A percentile compares a stretch with the other conserved stretches of the same genome.
Conservation (phyloP, 768 basidiomycete genomes). For the Suillus alpinus region DNA sequence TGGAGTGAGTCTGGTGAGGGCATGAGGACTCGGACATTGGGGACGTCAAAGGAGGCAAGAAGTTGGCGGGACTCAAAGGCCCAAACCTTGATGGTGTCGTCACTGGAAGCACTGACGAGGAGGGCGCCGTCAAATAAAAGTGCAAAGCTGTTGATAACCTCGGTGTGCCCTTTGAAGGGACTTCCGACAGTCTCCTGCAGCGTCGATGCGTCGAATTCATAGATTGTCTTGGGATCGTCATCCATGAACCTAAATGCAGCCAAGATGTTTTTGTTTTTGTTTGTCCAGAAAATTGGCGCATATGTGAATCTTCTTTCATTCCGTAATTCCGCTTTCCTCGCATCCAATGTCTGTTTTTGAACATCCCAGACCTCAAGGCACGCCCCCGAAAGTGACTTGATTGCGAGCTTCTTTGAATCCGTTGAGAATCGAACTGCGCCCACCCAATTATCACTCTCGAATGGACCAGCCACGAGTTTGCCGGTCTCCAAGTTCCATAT, state of each 20-base stretch:
- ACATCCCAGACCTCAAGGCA: neutral
- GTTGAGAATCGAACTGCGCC: neutral
- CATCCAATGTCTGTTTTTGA: neutral
- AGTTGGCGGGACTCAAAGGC: neutral
- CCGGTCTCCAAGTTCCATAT: neutral
- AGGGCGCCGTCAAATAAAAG: neutral
- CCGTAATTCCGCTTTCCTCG: neutral
- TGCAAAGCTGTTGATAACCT: neutral
- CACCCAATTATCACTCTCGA: neutral
- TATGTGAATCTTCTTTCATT: neutral
- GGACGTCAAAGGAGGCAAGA: neutral
- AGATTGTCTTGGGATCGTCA: neutral
- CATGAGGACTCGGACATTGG: neutral
- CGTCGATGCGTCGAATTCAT: neutral
- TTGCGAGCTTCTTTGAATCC: neutral
- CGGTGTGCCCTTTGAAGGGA: neutral
- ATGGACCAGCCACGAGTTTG: neutral
- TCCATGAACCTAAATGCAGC: neutral
- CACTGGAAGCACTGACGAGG: neutral
- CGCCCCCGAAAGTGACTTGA: neutral
- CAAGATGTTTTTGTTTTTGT: neutral
- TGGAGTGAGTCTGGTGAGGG: neutral
- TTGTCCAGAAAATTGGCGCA: neutral
- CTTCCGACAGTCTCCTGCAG: neutral
- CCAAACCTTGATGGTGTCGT: neutral